Conservation (phyloP, 2,329 filamentous ascomycete genomes). For the Penicillium sp. region DNA sequence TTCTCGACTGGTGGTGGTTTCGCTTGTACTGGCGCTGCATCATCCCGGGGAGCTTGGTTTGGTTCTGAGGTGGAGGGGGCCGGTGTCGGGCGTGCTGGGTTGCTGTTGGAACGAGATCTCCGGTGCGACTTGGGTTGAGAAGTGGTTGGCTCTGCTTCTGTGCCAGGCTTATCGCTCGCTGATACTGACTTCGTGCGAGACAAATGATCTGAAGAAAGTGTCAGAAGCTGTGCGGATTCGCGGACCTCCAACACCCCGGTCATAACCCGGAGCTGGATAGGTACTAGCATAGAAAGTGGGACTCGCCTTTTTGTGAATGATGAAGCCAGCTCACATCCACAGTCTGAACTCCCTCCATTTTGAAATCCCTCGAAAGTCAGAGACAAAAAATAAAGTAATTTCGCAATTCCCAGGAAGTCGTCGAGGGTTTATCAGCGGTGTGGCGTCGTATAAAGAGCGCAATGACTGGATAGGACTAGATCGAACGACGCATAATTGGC, state of each 20-base stretch:
- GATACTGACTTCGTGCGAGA: constrained; percentile 40
- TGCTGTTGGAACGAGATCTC: constrained; percentile 25
- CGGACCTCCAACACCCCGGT: not conserved
- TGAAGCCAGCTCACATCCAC: constrained; percentile 93
- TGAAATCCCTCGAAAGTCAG: constrained; percentile 20
- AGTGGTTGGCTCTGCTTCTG: constrained; percentile 24
- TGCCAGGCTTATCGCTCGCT: constrained; percentile 32
- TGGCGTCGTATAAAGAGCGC: constrained; percentile 21
- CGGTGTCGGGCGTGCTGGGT: constrained; percentile 18
- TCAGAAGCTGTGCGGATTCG: constrained; percentile 11
- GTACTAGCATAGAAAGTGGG: constrained; percentile 4
- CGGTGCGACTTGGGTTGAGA: constrained; percentile 24
- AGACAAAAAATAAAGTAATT: not conserved
- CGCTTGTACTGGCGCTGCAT: constrained; percentile 17
- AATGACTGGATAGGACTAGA: constrained; percentile 24
- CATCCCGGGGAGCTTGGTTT: constrained; percentile 19
- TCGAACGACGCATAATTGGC: constrained; percentile 26
- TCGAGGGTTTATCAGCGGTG: constrained; percentile 16
- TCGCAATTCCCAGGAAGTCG: not conserved
- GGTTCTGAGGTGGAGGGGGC: constrained; percentile 13
- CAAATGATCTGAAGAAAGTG: constrained; percentile 30
- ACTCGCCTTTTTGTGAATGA: constrained; percentile 75
- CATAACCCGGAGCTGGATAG: not conserved
- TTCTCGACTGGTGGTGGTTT: constrained; percentile 22
- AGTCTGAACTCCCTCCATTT: constrained; percentile 77